Base-by-base conservation (phyloP, 2,329 filamentous ascomycete genomes). In the Clarireedia monteithiana region DNA sequence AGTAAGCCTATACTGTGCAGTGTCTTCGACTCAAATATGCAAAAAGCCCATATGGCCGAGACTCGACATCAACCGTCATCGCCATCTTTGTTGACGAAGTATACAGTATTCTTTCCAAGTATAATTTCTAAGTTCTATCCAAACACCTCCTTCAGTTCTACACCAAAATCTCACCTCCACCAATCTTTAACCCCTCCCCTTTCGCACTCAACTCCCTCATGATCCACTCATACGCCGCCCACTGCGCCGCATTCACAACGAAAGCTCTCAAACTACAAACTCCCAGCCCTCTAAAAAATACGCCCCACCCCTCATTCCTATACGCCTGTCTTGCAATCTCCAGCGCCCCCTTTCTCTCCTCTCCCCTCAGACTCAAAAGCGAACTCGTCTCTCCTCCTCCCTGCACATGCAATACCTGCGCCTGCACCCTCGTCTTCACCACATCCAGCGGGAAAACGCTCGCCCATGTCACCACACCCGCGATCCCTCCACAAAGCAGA, bases 381-480 rank as follows among this genome's bases (percentile, higher is more conserved):
- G 2, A 62, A 55, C 53, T 38, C 56, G 44, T 66, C 53, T 58
- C 60, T 34, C 60, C 55, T 65, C 9, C 5, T 26, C n/a, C 60
- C 55, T 65, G 12, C 6, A 14, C 17, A 23, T 36, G 38, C 45
- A 58, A 34, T 70, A 57, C 71, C 71, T 94, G 89, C 1, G 86
- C 85, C 70, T 97, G 92, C n/a, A 96, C 80, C 53, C 90, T 78
- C 2, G 92, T 96, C 74, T 97, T 97, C 67, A 97, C 79, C 48
- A 96, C 86, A 70, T 97, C 92, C 15, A 97, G 73, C 0, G 92
- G 92, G 63, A 96, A 97, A 27, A 97, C 84, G 56, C 87, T 92
- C 4, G 82, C 84, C 92, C 92, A 97, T 0, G 91, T 95, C 40
- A 88, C 81, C 20, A 96, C 81, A 0, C 92, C 92, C 5, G 92